A percentile compares a stretch with the other conserved stretches of the same genome.
phyloP scores from a whole-genome alignment of 2,329 filamentous ascomycete genomes.

The Trichoderma gracile region DNA sequence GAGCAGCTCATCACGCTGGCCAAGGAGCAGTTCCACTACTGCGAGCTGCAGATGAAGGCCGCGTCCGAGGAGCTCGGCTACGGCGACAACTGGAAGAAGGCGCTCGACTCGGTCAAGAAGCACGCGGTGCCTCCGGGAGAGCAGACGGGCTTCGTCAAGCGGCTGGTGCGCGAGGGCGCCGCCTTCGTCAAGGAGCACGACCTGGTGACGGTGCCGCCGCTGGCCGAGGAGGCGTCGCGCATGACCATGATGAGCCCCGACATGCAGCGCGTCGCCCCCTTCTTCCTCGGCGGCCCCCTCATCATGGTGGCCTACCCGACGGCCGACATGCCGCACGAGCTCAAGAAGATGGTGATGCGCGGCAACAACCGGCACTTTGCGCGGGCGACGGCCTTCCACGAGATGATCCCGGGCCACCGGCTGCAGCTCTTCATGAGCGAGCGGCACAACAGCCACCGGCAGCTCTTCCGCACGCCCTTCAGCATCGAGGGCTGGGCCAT shows the following conservation, averaged over 20 bases:
- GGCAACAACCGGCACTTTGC: conserved; percentile 60
- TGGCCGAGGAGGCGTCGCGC: conserved; percentile 55
- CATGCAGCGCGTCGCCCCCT: conserved; percentile 56
- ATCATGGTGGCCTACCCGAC: conserved; percentile 61
- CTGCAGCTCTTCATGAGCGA: conserved; percentile 53
- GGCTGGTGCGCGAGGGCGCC: conserved; percentile 53
- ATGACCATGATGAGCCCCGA: conserved; percentile 59
- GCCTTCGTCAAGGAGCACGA: conserved; percentile 54
- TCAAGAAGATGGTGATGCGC: conserved; percentile 61
- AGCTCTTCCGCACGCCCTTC: conserved; percentile 58
- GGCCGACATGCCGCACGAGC: conserved; percentile 51
- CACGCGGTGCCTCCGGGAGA: conserved; percentile 55
- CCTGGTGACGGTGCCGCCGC: conserved; percentile 55
- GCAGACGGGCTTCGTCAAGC: conserved; percentile 53
- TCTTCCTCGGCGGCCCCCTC: conserved; percentile 57
- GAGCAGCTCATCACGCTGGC: conserved; percentile 57
- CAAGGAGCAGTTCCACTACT: conserved; percentile 56
- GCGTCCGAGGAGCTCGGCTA: conserved; percentile 52
- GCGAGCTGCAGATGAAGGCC: conserved; percentile 54
- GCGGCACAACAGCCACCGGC: conserved; percentile 51
- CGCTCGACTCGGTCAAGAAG: conserved; percentile 58
- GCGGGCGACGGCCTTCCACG: conserved; percentile 61
- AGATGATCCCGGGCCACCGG: conserved; percentile 61
- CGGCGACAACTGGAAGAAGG: conserved; percentile 51
- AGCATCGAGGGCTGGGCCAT: conserved; percentile 63